Base-by-base conservation (phyloP, 1,284 basidiomycete species). In the Heimioporus retisporus region DNA sequence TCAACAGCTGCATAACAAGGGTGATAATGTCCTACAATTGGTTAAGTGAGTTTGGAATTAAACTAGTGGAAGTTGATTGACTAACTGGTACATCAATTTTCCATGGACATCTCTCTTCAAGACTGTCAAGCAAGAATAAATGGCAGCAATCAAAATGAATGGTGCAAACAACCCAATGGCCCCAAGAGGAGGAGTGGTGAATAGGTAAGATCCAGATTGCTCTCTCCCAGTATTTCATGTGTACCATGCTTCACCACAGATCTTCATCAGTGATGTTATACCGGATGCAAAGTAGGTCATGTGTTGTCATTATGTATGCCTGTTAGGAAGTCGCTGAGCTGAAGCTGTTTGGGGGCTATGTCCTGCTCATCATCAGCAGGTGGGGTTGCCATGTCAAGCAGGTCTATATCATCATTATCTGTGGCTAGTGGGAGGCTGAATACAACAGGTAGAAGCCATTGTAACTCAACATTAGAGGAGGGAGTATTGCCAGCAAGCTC, bases 201-300 rank as follows among this genome's bases (percentile, higher is more conserved):
- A 28, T 28, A 28, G 68, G 68, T 2, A 69, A 19, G 31, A 69
- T 63, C 66, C 66, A 69, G 1, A 61, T 58, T 2, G 60, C 35
- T 15, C 65, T 69, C 2, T 19, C 19, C 68, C 66, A 69, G 40
- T 60, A 69, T 11, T 19, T 23, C 4, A 59, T 68, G 40, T 59
- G 59, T 43, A 48, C 42, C 0, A 15, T 46, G 61, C 62, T 66
- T 4, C 66, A 56, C 2, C 44, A 14, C 3, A 58, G 43, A 23
- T 69, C 62, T 19, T 54, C 23, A 48, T 61, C 28, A 28, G 28
- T 28, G 28, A 5, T 28, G 28, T 28, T 57, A 46, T 65, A 53
- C 15, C 18, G 35, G n/a, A 62, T 43, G 40, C 21, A 42, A 1
- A 43, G 46, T 21, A 70, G 67, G 40, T 70, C 51, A 25, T 53